Base-by-base conservation (phyloP, 257 asterid genomes). In the Solanum arcanum region DNA sequence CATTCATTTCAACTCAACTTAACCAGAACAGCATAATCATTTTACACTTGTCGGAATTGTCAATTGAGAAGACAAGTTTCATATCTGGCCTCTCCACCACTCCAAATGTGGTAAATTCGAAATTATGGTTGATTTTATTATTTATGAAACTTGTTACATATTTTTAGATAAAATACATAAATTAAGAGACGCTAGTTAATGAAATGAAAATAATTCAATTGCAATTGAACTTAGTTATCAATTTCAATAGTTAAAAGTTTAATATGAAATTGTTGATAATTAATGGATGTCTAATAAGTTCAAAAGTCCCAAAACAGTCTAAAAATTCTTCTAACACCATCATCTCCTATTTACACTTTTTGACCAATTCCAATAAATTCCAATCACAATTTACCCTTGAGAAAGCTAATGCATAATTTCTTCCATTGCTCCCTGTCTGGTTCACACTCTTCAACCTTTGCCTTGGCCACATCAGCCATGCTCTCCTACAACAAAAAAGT, bases 341-440 rank as follows among this genome's bases (percentile, higher is more conserved):
- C 39, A 80, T 23, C 84, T 83, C 76, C 86, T 91, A 93, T 91
- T 42, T 89, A 95, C 92, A 90, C 29, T 14, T 33, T 86, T 23
- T 49, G 69, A 18, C 49, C 49, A 73, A 47, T 86, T 25, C 73
- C 64, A 64, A 39, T 68, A 27, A 69, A 29, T 41, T 83, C 11
- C 74, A 90, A 90, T 95, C 93, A 95, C 84, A 94, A 90, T 90
- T 94, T 93, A 84, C 98, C 97, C 90, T 97, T 97, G 41, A 97
- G 97, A 82, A 97, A 97, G 90, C 80, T 91, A 84, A 90, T 91
- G 92, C 98, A 97, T 62, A 97, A 81, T 86, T 93, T 96, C 92
- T 88, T 92, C 99, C 98, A 97, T 0, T 91, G 93, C 68, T 94
- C 99, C 86, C 89, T 89, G 31, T 97, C 98, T 2, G 96, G 98